Base-by-base conservation (phyloP, 495 filamentous ascomycete genomes). In the Ascodesmis nigricans region DNA sequence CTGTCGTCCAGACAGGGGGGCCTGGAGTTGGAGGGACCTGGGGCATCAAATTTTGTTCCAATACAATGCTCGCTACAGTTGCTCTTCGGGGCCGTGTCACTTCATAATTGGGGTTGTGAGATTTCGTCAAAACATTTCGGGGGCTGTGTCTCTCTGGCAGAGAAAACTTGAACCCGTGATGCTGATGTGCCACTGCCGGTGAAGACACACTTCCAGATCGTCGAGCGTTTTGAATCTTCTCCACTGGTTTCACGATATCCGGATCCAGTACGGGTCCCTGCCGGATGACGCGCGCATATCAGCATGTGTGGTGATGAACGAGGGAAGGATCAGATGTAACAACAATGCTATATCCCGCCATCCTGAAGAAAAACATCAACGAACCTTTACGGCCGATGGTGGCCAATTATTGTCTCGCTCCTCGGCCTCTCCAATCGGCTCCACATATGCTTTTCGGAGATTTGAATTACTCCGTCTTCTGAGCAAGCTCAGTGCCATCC, bases 251-350 rank as follows among this genome's bases (percentile, higher is more conserved):
- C 23, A 49, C 47, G 30, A 45, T 44, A 29, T 50, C 47, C 11
- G 42, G 45, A 16, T 50, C 41, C 29, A 49, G 44, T 13, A 50
- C 35, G 7, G 47, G 41, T 18, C 49, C 47, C 47, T 50, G 24
- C 10, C 16, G n/a, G n/a, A n/a, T n/a, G n/a, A n/a, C n/a, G n/a
- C n/a, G n/a, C n/a, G n/a, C n/a, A n/a, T n/a, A n/a, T n/a, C n/a
- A n/a, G n/a, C n/a, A n/a, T n/a, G n/a, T n/a, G n/a, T n/a, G n/a
- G n/a, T n/a, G n/a, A n/a, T n/a, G n/a, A n/a, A n/a, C n/a, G n/a
- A n/a, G n/a, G n/a, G n/a, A n/a, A n/a, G n/a, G n/a, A n/a, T n/a
- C n/a, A n/a, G n/a, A n/a, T n/a, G n/a, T n/a, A n/a, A n/a, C n/a
- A n/a, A n/a, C n/a, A n/a, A n/a, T n/a, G n/a, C n/a, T n/a, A n/a